Evolutionary conservation across 1,284 basidiomycete genomes (phyloP).

Genomic region (Ganoderma sinense): DNA sequence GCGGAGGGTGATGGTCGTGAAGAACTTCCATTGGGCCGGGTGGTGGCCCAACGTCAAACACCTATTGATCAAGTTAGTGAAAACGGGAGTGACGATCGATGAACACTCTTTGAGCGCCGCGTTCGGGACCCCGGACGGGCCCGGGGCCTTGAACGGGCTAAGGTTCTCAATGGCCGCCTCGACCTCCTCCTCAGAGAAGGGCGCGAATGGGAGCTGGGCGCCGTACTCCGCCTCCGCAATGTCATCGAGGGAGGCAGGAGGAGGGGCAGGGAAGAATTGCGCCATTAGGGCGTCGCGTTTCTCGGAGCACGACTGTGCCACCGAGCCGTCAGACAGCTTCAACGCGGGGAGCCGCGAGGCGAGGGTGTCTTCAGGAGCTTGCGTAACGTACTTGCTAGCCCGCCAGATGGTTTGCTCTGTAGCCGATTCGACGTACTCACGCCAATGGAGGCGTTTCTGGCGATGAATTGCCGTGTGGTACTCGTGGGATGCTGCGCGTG

Average conservation of each 20-base stretch:
- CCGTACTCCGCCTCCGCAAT: conserved; percentile 29
- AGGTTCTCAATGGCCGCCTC: conserved; percentile 19
- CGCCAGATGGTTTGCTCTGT: conserved; percentile 9
- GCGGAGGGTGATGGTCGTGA: conserved; percentile 43
- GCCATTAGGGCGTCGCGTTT: conserved; percentile 38
- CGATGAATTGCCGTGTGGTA: not conserved
- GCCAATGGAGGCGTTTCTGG: not conserved
- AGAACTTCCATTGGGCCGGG: conserved; percentile 42
- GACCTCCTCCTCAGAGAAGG: conserved; percentile 34
- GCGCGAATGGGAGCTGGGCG: conserved; percentile 33
- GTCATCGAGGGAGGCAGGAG: conserved; percentile 13
- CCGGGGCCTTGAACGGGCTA: conserved; percentile 45
- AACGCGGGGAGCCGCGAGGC: conserved; percentile 7
- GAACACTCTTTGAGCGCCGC: conserved; percentile 39
- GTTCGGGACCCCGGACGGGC: conserved; percentile 45
- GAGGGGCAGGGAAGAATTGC: conserved; percentile 42
- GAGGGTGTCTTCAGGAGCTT: conserved; percentile 4
- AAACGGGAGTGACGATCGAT: conserved; percentile 34
- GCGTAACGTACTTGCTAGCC: conserved; percentile 13
- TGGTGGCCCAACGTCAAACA: conserved; percentile 29
- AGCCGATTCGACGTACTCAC: conserved; percentile 3
- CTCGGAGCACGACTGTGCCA: conserved; percentile 9
- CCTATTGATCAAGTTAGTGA: conserved; percentile 41
- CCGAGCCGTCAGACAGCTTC: conserved; percentile 24
- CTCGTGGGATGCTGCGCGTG: not conserved